Percentiles rank a stretch among this genome's conserved stretches.
phyloP scores from a whole-genome alignment of 176 grass and related monocot species.

The Panicum miliaceum region DNA sequence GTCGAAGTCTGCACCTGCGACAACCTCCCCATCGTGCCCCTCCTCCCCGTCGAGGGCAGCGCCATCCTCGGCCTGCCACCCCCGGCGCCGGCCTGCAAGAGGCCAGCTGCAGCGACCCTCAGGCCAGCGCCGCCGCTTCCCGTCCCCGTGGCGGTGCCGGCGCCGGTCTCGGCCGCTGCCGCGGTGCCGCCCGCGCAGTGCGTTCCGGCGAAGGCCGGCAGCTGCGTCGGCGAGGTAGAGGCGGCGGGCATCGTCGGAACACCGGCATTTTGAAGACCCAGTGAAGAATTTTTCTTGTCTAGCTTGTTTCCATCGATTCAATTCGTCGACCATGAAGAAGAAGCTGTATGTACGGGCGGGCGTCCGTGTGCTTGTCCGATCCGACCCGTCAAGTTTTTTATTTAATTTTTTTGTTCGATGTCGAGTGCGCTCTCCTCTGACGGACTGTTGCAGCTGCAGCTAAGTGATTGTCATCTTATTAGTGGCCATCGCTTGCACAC shows the following conservation, averaged over 20 bases:
- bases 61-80: conserved; percentile 9
- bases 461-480: too few species aligned
- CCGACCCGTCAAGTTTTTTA: neutral
- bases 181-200: neutral
- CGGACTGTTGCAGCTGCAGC: neutral
- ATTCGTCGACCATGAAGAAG: neutral
- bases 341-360: neutral
- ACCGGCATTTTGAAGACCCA: neutral
- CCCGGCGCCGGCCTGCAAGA: conserved; percentile 32
- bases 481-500: neutral
- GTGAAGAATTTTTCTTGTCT: neutral
- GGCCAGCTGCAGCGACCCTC: neutral
- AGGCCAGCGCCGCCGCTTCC: neutral
- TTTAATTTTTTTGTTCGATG: neutral
- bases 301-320: neutral
- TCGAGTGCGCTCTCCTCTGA: neutral
- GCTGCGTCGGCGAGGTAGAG: conserved; percentile 35
- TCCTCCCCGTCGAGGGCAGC: conserved; percentile 37
- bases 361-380: neutral
- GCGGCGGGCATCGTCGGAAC: neutral
- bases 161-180: too few species aligned
- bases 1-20: conserved; percentile 93
- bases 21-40: conserved; percentile 72
- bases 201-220: neutral
- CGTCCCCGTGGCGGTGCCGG: neutral